Evolutionary conservation across 2,329 filamentous ascomycete species (phyloP), one percentile per base, ranked within the genome.

Genomic region (Nemania bipapillata): DNA sequence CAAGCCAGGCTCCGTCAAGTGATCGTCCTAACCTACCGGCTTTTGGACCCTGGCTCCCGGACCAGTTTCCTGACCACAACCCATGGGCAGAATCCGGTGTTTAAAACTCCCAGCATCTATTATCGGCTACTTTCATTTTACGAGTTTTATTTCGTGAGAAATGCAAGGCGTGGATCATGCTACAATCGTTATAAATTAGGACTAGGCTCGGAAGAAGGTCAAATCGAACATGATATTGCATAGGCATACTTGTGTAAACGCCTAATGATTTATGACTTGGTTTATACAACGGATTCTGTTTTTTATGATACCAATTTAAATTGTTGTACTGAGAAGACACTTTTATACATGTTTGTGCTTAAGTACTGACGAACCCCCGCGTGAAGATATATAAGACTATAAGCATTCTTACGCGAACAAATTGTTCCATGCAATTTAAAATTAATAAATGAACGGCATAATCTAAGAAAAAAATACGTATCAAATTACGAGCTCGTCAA

Each of bases 401-500:
- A n/a, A n/a, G n/a, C n/a, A n/a, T n/a, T n/a, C n/a, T n/a, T n/a
- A n/a, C n/a, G n/a, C n/a, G n/a, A n/a, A n/a, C n/a, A n/a, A n/a
- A n/a, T n/a, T n/a, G n/a, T n/a, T n/a, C n/a, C n/a, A n/a, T n/a
- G n/a, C n/a, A n/a, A n/a, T n/a, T n/a, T n/a, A n/a, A n/a, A n/a
- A n/a, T n/a, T n/a, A n/a, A n/a, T n/a, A n/a, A n/a, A n/a, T n/a
- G n/a, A n/a, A n/a, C n/a, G n/a, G n/a, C n/a, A n/a, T n/a, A n/a
- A n/a, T n/a, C n/a, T n/a, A n/a, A n/a, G n/a, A n/a, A n/a, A n/a
- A n/a, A n/a, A n/a, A n/a, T n/a, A n/a, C 11, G 6, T 20, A 11
- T 53, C 50, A 53, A 53, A 53, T 35, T 8, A n/a, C 17, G 6
- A 53, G 50, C 26, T 53, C 50, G n/a, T 53, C 50, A 32, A 53